Conservation (phyloP, 2,329 filamentous ascomycete species). For the Chrysosporium keratinophilum region DNA sequence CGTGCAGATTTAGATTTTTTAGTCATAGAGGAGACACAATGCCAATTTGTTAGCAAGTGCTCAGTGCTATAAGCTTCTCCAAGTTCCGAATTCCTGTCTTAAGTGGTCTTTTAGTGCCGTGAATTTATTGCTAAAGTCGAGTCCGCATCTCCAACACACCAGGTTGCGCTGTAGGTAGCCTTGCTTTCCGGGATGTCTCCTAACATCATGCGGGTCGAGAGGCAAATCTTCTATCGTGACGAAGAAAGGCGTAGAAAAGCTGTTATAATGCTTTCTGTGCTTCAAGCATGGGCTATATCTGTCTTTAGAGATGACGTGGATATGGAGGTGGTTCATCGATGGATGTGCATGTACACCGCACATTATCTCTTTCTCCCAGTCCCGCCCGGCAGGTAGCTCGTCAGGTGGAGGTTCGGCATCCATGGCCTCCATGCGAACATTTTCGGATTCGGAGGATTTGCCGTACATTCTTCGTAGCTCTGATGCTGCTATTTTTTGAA, state of each 20-base stretch:
- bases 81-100: slow-evolving; percentile 60
- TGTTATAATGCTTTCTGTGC: slow-evolving; percentile 83
- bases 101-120: slow-evolving; percentile 65
- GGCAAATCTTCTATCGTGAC: slow-evolving; percentile 72
- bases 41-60: not conserved
- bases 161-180: slow-evolving; percentile 57
- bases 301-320: slow-evolving; percentile 77
- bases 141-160: slow-evolving; percentile 73
- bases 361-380: slow-evolving; percentile 66
- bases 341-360: slow-evolving; percentile 78
- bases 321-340: slow-evolving; percentile 83
- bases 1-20: too few relatives aligned
- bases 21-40: not conserved
- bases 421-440: slow-evolving; percentile 54
- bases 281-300: slow-evolving; percentile 62
- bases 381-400: slow-evolving; percentile 58
- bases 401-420: slow-evolving; percentile 41
- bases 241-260: slow-evolving; percentile 78
- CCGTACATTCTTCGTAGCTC: slow-evolving; percentile 66
- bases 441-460: slow-evolving; percentile 52
- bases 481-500: slow-evolving; percentile 56
- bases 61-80: slow-evolving; percentile 52
- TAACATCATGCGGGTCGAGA: slow-evolving; percentile 52
- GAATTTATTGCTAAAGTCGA: slow-evolving; percentile 65
- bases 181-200: slow-evolving; percentile 47